Conservation (phyloP, 495 filamentous ascomycete genomes). For the Neurospora sublineolata region DNA sequence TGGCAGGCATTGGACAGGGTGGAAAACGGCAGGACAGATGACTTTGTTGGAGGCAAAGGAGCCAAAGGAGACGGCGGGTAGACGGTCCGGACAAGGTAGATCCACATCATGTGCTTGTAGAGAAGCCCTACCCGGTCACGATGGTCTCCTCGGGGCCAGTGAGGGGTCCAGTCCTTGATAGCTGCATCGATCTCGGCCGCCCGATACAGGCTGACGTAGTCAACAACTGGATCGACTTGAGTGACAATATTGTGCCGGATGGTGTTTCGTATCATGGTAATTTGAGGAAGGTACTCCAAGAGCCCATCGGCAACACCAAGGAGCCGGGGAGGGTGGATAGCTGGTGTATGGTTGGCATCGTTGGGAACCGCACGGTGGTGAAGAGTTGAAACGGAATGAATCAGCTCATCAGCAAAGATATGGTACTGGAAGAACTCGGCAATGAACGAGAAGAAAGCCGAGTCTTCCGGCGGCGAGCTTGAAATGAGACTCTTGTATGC, state of each 20-base stretch:
- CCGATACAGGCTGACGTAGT: conserved; percentile 62
- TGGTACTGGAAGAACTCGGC: conserved; percentile 91
- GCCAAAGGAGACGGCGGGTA: conserved; percentile 43
- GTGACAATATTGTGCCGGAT: conserved; percentile 57
- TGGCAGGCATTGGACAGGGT: conserved; percentile 3
- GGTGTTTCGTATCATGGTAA: conserved; percentile 65
- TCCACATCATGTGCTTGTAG: conserved; percentile 84
- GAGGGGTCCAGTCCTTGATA: conserved; percentile 65
- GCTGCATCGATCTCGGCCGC: conserved; percentile 67
- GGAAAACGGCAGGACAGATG: conserved; percentile 17
- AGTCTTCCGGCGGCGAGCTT: conserved; percentile 45
- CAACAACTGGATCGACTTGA: conserved; percentile 56
- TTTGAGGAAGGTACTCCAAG: conserved; percentile 68
- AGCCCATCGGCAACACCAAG: conserved; percentile 82
- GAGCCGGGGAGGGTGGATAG: conserved; percentile 66
- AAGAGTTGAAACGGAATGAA: conserved; percentile 48
- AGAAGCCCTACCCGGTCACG: conserved; percentile 69
- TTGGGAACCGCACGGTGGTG: conserved; percentile 41
- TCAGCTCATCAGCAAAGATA: conserved; percentile 71
- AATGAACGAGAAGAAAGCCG: conserved; percentile 67
- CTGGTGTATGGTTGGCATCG: conserved; percentile 54
- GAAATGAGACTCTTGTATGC: conserved; percentile 63
- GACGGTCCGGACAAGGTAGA: conserved; percentile 80
- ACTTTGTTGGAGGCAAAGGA: conserved; percentile 13
- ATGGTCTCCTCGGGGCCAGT: conserved; percentile 55